These are phyloP conservation scores for Yamadazyma olivae DNA, from an alignment of 805 yeast species.

Conservation along the genomic window DNA sequence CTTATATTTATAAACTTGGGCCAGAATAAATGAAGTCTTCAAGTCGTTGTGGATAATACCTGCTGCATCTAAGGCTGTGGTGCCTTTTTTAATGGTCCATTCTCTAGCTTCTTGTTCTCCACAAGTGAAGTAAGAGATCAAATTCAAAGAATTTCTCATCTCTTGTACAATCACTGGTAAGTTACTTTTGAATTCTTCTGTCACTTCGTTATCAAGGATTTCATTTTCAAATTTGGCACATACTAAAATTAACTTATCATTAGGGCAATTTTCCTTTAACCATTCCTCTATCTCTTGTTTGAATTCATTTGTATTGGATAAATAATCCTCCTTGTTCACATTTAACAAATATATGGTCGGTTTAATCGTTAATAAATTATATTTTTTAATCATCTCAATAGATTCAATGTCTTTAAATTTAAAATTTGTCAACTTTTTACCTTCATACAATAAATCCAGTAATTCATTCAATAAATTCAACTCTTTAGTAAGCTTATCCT, in stretches of 20 bases:
- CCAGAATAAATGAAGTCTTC: conserved; percentile 75
- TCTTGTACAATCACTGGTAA: conserved; percentile 60
- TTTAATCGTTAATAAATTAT: conserved; percentile 79
- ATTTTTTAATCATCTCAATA: conserved; percentile 61
- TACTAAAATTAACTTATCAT: conserved; percentile 36
- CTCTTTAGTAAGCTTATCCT: conserved; percentile 23
- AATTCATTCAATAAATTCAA: conserved; percentile 28
- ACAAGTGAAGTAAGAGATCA: conserved; percentile 84
- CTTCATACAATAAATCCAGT: conserved; percentile 38
- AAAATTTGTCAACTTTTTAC: conserved; percentile 58
- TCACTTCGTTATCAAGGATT: conserved; percentile 16
- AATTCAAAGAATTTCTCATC: conserved; percentile 65
- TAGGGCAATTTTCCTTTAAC: conserved; percentile 66
- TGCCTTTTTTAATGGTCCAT: conserved; percentile 79
- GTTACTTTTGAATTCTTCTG: conserved; percentile 39
- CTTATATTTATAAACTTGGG: conserved; percentile 66
- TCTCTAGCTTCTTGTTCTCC: conserved; percentile 84
- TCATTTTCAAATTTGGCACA: conserved; percentile 51
- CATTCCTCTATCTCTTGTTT: conserved; percentile 53
- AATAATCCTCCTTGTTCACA: conserved; percentile 67
- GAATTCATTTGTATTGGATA: conserved; percentile 50
- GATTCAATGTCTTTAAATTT: conserved; percentile 61
- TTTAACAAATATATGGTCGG: conserved; percentile 81
- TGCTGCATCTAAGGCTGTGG: conserved; percentile 86
- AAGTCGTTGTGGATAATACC: conserved; percentile 86